Conservation (phyloP, 371 early-diverging fungal genomes). For the Mucor racemosus region DNA sequence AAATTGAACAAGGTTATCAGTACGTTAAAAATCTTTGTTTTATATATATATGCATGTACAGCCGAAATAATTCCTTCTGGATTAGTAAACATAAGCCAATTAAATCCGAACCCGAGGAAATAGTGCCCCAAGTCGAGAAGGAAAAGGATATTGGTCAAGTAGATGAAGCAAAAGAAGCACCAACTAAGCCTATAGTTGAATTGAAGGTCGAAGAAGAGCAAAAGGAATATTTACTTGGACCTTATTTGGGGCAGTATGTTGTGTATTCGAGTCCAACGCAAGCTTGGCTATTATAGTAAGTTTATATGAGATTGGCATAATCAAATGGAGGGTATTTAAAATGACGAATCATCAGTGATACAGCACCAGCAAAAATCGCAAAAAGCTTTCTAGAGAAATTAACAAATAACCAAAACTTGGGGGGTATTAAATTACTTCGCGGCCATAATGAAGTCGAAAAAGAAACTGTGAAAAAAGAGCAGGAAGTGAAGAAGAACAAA, state of each 20-base stretch:
- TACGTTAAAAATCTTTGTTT: conserved; percentile 26
- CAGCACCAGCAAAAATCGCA: conserved; percentile 64
- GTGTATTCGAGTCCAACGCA: conserved; percentile 65
- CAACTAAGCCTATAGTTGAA: not conserved
- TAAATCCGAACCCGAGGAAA: conserved; percentile 6
- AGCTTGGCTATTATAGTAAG: conserved; percentile 72
- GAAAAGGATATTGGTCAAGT: conserved; percentile 21
- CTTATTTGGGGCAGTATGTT: conserved; percentile 76
- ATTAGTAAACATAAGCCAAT: conserved; percentile 41
- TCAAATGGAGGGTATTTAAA: not conserved
- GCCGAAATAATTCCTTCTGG: not conserved
- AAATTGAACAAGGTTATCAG: conserved; percentile 85
- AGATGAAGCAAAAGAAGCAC: conserved; percentile 3
- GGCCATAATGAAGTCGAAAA: conserved; percentile 76
- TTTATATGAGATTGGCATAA: not conserved
- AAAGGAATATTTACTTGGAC: conserved; percentile 74
- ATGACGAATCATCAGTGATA: conserved; percentile 29
- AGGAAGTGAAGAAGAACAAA: conserved; percentile 12
- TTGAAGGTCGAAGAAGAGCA: conserved; percentile 52
- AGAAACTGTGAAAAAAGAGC: conserved; percentile 21
- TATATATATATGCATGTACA: not conserved
- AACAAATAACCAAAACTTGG: conserved; percentile 64
- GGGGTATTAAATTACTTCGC: conserved; percentile 73
- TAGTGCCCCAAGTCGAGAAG: not conserved
- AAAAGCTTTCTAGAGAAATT: conserved; percentile 71